Evolutionary conservation across 805 yeast species (phyloP).

Genomic region (Millerago galiae): DNA sequence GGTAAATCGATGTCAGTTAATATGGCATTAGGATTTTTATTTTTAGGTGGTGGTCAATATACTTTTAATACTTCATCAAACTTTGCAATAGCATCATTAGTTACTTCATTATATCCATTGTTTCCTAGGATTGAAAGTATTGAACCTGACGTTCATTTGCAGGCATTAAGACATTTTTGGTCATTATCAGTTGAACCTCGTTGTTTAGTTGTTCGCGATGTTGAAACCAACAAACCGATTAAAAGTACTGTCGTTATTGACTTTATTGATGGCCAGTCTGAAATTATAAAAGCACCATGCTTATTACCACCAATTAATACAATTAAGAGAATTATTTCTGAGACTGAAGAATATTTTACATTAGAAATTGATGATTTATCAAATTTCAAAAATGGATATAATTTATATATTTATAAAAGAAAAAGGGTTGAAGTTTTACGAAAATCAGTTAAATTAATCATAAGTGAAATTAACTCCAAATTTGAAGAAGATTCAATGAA

Average conservation of each 20-base stretch:
- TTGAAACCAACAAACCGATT: slow-evolving; percentile 50
- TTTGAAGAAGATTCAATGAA: slow-evolving; percentile 9
- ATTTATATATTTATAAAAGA: slow-evolving; percentile 45
- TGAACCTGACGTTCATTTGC: slow-evolving; percentile 59
- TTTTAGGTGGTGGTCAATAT: slow-evolving; percentile 89
- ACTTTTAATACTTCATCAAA: slow-evolving; percentile 57
- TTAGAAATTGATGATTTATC: slow-evolving; percentile 34
- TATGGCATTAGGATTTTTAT: slow-evolving; percentile 80
- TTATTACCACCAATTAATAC: slow-evolving; percentile 54
- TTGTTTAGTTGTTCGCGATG: slow-evolving; percentile 73
- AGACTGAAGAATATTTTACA: slow-evolving; percentile 45
- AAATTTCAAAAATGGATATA: slow-evolving; percentile 23
- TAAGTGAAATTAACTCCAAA: slow-evolving; percentile 16
- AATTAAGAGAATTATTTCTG: slow-evolving; percentile 42
- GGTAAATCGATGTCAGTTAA: slow-evolving; percentile 75
- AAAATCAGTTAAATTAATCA: slow-evolving; percentile 27
- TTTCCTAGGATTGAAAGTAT: slow-evolving; percentile 41
- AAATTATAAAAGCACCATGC: slow-evolving; percentile 50
- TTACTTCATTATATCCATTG: slow-evolving; percentile 74
- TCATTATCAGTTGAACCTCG: slow-evolving; percentile 74
- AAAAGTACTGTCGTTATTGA: slow-evolving; percentile 34
- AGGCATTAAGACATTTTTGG: slow-evolving; percentile 89
- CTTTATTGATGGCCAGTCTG: slow-evolving; percentile 31
- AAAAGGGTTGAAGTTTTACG: slow-evolving; percentile 25
- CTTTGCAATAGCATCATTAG: slow-evolving; percentile 60